Base-by-base conservation (phyloP, 2,329 filamentous ascomycete genomes). In the Aspergillus sp. region DNA sequence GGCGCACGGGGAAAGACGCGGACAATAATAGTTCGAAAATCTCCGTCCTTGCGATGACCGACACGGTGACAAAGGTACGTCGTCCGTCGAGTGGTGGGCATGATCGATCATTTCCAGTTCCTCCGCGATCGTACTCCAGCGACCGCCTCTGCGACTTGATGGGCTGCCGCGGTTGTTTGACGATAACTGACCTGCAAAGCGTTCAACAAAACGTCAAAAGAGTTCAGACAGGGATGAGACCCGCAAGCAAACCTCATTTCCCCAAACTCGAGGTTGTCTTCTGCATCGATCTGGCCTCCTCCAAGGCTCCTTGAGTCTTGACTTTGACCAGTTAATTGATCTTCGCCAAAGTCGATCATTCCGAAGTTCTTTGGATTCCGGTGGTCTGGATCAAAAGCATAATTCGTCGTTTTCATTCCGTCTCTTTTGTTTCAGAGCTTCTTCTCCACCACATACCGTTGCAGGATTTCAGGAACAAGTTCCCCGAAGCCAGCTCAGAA, bases 401-500 rank as follows among this genome's bases (percentile, higher is more conserved):
- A 40, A 52, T 52, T 44, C 40, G 51, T 54, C 52, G 53, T 30
- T 30, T 44, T 51, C 45, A 47, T 46, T 54, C 45, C 51, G 54
- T 45, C 37, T 20, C 37, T 48, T 51, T 56, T 41, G 12, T 22
- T 13, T 51, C 7, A 37, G 34, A 55, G 42, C 47, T 49, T 49
- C 15, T 39, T 45, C 60, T 39, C 60, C 56, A 64, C 61, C 22
- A 56, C 41, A 55, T 65, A 63, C 63, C 61, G 61, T 66, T 67
- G 63, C 63, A 71, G 64, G 68, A 70, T 67, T 62, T 63, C 60
- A 68, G 70, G 66, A 70, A 66, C 63, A 37, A 61, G 64, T 72
- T 71, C 70, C 70, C 69, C 70, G 64, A 61, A 61, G 62, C 65
- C 66, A 57, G 64, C 61, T 63, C 64, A 51, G 64, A 63, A 62